A percentile compares a stretch with the other conserved stretches of the same genome.
Conservation (phyloP, 805 yeast genomes). For the Sugiyamaella boreocaroliniensis region DNA sequence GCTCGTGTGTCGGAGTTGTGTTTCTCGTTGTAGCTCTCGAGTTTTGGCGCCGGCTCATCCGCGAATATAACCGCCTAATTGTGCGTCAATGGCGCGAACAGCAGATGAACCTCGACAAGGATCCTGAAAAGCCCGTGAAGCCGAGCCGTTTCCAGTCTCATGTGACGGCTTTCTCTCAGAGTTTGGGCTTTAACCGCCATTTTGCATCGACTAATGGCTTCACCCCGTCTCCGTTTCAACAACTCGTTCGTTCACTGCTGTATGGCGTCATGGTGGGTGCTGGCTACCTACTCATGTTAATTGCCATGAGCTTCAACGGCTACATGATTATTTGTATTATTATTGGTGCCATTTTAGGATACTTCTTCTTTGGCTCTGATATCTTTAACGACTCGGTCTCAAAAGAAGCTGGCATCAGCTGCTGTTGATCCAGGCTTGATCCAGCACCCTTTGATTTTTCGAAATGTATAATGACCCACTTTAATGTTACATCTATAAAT, state of each 20-base stretch:
- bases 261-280: slow-evolving; percentile 58
- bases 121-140: not conserved
- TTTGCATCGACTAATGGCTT: slow-evolving; percentile 3
- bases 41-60: slow-evolving; percentile 48
- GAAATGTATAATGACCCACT: not conserved
- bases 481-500: not conserved
- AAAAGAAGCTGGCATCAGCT: slow-evolving; percentile 13
- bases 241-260: slow-evolving; percentile 42
- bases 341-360: slow-evolving; percentile 55
- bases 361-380: slow-evolving; percentile 46
- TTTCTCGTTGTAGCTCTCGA: slow-evolving; percentile 50
- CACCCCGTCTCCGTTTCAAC: slow-evolving; percentile 45
- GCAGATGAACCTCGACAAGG: slow-evolving; percentile 1
- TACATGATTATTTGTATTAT: slow-evolving; percentile 57
- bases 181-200: not conserved
- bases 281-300: slow-evolving; percentile 59
- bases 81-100: slow-evolving; percentile 17
- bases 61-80: slow-evolving; percentile 37
- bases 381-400: slow-evolving; percentile 27
- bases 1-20: slow-evolving; percentile 67
- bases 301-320: slow-evolving; percentile 72
- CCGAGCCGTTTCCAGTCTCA: not conserved
- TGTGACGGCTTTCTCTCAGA: not conserved
- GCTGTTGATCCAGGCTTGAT: slow-evolving; percentile 8
- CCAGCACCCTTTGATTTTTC: not conserved